Percentiles rank a stretch among this genome's conserved stretches.
These are phyloP conservation scores for Lablab purpureus DNA, from an alignment of 306 rosid genomes.

Conservation along the genomic window DNA sequence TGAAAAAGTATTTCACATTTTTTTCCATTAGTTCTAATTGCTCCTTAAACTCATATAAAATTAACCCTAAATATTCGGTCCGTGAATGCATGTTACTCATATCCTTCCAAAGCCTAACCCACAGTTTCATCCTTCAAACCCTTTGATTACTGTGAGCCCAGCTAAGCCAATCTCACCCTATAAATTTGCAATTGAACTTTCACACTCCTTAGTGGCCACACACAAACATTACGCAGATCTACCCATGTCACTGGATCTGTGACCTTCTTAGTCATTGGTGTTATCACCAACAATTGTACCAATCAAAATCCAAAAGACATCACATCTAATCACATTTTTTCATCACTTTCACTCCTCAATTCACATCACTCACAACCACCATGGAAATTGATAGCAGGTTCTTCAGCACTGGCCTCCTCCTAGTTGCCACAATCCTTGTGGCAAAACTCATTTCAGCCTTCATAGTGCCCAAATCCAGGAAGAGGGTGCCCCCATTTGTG, in stretches of 20 bases:
- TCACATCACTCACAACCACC: not conserved
- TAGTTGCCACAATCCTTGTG: conserved; percentile 67
- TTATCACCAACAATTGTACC: not conserved
- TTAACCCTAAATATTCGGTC: not conserved
- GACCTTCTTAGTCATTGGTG: not conserved
- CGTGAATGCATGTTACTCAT: conserved; percentile 1
- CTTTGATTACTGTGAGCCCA: conserved; percentile 40
- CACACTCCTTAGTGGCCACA: conserved; percentile 8
- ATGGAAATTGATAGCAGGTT: conserved; percentile 50
- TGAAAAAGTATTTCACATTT: not conserved
- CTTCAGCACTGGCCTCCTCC: conserved; percentile 61
- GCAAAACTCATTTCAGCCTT: conserved; percentile 67
- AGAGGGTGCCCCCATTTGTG: conserved; percentile 71
- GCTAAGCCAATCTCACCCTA: conserved; percentile 21
- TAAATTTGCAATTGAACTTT: not conserved
- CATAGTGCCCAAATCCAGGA: conserved; percentile 64
- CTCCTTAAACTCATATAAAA: not conserved
- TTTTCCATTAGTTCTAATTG: not conserved
- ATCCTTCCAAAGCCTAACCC: conserved; percentile 23
- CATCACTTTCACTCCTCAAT: not conserved
- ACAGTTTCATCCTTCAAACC: conserved; percentile 35
- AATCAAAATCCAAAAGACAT: not conserved
- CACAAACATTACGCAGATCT: not conserved
- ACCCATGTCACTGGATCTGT: not conserved
- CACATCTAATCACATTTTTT: too few relatives aligned